Conservation (phyloP, 768 basidiomycete species). For the Tylopilus subfusipes region DNA sequence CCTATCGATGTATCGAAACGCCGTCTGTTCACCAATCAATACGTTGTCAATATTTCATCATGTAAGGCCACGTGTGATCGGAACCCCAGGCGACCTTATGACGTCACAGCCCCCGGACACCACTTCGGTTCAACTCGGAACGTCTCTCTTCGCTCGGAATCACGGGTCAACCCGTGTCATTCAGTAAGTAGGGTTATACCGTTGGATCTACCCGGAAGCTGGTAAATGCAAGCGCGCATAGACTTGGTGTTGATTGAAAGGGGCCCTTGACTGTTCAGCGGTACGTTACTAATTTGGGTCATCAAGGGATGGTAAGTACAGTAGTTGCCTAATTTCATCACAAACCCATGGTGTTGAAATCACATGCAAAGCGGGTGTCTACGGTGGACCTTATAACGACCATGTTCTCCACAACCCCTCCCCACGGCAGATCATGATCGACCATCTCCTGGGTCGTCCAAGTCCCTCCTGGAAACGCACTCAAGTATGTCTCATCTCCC, state of each 20-base stretch:
- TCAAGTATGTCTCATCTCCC: constrained; percentile 47
- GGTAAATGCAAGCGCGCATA: too few relatives aligned
- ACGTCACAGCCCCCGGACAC: background rate
- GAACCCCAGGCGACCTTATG: background rate
- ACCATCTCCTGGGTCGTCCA: constrained; percentile 86
- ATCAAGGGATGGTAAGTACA: background rate
- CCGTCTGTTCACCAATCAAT: too few relatives aligned
- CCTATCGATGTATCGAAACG: too few relatives aligned
- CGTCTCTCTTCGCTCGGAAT: background rate
- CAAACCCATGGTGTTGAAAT: constrained; percentile 4
- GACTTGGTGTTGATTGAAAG: too few relatives aligned
- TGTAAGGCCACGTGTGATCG: background rate
- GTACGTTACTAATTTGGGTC: background rate
- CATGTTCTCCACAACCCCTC: constrained; percentile 1
- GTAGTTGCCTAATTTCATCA: background rate
- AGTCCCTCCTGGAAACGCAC: constrained; percentile 86
- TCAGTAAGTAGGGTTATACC: too few relatives aligned
- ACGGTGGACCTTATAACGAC: constrained; percentile 6
- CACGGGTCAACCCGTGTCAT: background rate
- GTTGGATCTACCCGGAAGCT: too few relatives aligned
- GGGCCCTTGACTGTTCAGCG: background rate
- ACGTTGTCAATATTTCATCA: too few relatives aligned
- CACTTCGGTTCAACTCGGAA: too few relatives aligned
- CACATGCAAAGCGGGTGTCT: constrained; percentile 30
- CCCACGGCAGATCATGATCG: constrained; percentile 63